Base-by-base conservation (phyloP, 306 rosid genomes). In the Rosa lucieae region DNA sequence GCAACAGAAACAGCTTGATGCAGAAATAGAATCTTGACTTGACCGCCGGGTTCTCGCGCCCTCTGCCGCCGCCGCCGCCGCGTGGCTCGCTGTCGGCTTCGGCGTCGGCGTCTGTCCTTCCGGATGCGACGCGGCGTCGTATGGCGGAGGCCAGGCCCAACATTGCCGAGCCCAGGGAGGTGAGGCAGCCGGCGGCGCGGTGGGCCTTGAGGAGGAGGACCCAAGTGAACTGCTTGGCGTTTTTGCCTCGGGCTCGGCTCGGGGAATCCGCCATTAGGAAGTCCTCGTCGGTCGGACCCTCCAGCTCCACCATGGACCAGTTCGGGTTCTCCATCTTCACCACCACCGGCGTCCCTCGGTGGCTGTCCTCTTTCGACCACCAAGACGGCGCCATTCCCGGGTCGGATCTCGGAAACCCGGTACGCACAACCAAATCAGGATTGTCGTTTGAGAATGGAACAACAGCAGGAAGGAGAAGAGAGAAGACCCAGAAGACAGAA, bases 321-420 rank as follows among this genome's bases (percentile, higher is more conserved):
- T 93, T 95, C 0, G 99, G 98, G 35, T 93, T 95, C 79, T 95
- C 97, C 99, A 95, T 95, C 82, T 93, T 95, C 17, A 95, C 97
- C 61, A 93, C 98, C 71, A 95, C 98, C 3, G 99, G 98, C n/a
- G 98, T 95, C 70, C 98, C 98, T 1, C 89, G 81, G 73, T 85
- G 97, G 76, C 78, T 58, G 44, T 95, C 93, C 43, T 92, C 90
- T 11, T 46, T 76, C 37, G 77, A 87, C 84, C 94, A 91, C 99
- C 98, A 91, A 70, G 84, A 83, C 15, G 94, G 87, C 18, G 95
- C 87, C 96, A 92, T 95, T 84, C 77, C 7, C 23, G 43, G 49
- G 63, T 46, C 82, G 51, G 92, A 86, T 88, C 88, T 87, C 74
- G 40, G 40, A 76, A 79, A 43, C 47, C 47, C 47, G 47, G 11